Conservation (phyloP, 441 rosid genomes). For the Syzygium malaccense region DNA sequence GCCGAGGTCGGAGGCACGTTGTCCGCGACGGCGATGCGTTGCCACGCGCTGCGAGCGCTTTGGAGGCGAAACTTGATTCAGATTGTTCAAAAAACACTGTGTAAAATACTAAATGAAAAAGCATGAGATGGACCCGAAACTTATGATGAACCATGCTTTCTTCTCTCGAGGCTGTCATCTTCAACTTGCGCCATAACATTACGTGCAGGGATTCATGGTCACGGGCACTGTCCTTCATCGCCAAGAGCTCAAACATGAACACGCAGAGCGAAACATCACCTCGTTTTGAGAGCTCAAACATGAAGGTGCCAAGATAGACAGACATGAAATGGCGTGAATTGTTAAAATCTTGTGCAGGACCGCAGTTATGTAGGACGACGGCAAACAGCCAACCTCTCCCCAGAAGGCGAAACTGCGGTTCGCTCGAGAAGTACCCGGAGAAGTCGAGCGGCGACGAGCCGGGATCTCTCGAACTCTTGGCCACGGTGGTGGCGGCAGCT, state of each 20-base stretch:
- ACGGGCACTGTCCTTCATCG: too few species aligned
- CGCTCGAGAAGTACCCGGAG: not conserved
- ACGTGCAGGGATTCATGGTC: too few species aligned
- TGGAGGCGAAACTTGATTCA: not conserved
- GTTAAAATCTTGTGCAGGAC: not conserved
- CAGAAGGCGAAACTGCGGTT: not conserved
- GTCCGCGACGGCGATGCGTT: not conserved
- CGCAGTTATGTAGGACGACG: not conserved
- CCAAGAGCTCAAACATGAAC: too few species aligned
- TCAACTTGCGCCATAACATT: too few species aligned
- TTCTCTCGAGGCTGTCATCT: too few species aligned
- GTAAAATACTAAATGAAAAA: not conserved
- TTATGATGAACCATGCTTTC: not conserved
- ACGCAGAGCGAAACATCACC: too few species aligned
- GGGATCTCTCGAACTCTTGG: not conserved
- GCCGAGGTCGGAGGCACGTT: constrained; percentile 56
- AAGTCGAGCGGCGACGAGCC: not conserved
- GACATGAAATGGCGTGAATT: too few species aligned
- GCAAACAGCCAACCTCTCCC: not conserved
- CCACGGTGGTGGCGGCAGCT: not conserved
- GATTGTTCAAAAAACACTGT: not conserved
- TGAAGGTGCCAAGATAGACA: too few species aligned
- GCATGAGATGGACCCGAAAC: not conserved
- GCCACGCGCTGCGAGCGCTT: not conserved
- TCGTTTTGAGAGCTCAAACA: too few species aligned